Evolutionary conservation across 805 yeast species (phyloP).

Genomic region (Candida endomychidarum): DNA sequence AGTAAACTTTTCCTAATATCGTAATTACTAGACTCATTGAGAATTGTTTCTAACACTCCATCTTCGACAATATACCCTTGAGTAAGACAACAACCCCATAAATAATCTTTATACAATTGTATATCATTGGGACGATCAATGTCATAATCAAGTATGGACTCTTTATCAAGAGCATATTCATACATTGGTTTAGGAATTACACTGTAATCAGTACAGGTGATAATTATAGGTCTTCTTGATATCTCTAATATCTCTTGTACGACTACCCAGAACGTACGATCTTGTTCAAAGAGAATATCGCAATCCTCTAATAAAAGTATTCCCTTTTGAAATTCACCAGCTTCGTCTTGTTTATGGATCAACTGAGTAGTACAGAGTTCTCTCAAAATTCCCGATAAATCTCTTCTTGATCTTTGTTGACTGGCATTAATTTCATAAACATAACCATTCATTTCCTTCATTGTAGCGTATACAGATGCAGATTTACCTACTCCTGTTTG

Average conservation of each 20-base stretch:
- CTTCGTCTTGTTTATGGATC: conserved; percentile 46
- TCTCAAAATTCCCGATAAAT: conserved; percentile 59
- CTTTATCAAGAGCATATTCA: conserved; percentile 45
- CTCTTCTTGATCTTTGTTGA: conserved; percentile 70
- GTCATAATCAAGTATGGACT: conserved; percentile 26
- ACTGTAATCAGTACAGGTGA: conserved; percentile 57
- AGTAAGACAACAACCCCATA: conserved; percentile 39
- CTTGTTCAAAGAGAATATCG: conserved; percentile 75
- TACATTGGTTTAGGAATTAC: conserved; percentile 50
- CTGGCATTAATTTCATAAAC: conserved; percentile 81
- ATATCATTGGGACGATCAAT: conserved; percentile 2
- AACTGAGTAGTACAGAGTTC: conserved; percentile 85
- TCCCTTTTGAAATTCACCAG: conserved; percentile 50
- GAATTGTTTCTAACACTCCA: conserved; percentile 25
- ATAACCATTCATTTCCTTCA: conserved; percentile 61
- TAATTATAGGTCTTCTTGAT: conserved; percentile 66
- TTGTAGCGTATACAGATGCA: conserved; percentile 65
- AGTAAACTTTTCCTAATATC: conserved; percentile 52
- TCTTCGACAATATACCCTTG: conserved; percentile 35
- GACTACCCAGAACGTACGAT: conserved; percentile 77
- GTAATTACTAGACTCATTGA: not conserved
- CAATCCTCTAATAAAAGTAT: conserved; percentile 83
- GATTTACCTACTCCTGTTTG: conserved; percentile 78
- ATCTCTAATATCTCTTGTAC: conserved; percentile 59
- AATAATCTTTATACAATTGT: conserved; percentile 31